Evolutionary conservation across 371 early-diverging fungal genomes (phyloP).

Genomic region (Rhizopus microsporus): DNA sequence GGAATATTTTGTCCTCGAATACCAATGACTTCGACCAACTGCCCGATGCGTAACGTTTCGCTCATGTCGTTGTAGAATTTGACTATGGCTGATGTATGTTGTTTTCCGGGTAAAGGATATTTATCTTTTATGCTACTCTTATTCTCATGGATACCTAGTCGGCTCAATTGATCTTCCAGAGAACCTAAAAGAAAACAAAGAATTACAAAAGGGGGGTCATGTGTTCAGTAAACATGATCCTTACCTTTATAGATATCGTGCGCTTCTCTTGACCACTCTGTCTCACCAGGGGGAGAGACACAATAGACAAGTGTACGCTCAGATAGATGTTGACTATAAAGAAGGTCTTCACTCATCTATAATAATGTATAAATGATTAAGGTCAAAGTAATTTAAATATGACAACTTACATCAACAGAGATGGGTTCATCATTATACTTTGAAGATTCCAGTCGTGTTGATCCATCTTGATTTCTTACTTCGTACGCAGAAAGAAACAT

Average conservation of each 20-base stretch:
- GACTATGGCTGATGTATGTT: conserved; percentile 54
- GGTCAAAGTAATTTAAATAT: no score
- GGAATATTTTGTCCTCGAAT: conserved; percentile 37
- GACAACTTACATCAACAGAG: conserved; percentile 22
- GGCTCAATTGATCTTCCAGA: conserved; percentile 15
- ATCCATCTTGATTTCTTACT: conserved; percentile 23
- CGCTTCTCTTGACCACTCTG: conserved; percentile 46
- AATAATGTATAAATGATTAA: neutral
- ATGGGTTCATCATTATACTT: conserved; percentile 45
- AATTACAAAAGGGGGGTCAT: neutral
- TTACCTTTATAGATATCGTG: conserved; percentile 12
- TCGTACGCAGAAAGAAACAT: conserved; percentile 54
- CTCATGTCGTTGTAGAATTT: conserved; percentile 51
- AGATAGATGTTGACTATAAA: conserved; percentile 33
- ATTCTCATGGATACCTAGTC: conserved; percentile 19
- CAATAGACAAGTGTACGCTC: conserved; percentile 56
- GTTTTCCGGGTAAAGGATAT: conserved; percentile 53
- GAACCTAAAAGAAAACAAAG: conserved; percentile 5
- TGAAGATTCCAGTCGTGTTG: conserved; percentile 28
- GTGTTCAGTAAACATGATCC: neutral
- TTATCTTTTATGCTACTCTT: conserved; percentile 30
- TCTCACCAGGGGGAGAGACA: conserved; percentile 66
- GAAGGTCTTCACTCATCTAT: conserved; percentile 9
- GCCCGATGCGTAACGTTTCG: conserved; percentile 51
- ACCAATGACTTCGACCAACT: conserved; percentile 62